Evolutionary conservation across 2,329 filamentous ascomycete genomes (phyloP), one percentile per base, ranked within the genome.

Genomic region (Fusarium penzigii): DNA sequence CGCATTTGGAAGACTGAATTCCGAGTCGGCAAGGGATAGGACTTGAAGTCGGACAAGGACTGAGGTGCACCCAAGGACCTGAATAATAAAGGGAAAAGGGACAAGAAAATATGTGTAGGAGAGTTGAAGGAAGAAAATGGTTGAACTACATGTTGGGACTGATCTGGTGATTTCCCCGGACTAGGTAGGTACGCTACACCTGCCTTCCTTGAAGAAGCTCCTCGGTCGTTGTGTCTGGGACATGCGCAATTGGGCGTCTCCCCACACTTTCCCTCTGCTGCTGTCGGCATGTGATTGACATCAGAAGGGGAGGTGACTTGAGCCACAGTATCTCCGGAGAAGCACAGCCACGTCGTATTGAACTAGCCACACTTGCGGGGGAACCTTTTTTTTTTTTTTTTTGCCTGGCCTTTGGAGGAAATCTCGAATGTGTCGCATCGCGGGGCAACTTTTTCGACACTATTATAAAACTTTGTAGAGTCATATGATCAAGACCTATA

Each of bases 251-350:
- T 42, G 57, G 42, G 49, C 48, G 52, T 53, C 53, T 63, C 63
- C 56, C 63, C 63, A 63, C 58, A 63, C 48, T 63, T 45, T 46
- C 45, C 44, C 44, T 12, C 32, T 44, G 20, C 20, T 41, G 46
- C 43, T 54, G 53, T 62, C 59, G 58, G 61, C 63, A 65, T 65
- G 63, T 65, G 63, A 65, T 65, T 62, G 43, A 58, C 57, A 62
- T 47, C 53, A 48, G 40, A 11, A 39, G 39, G 46, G 20, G 38
- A 17, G 39, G 29, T 32, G 25, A 39, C 52, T 49, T 6, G 17
- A 55, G 56, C 59, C 61, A 58, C 49, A 41, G 39, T 42, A 25
- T 32, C 13, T 29, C n/a, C n/a, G 20, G n/a, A 43, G 16, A 40
- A 20, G 46, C 16, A 16, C 51, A 54, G 46, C 17, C 51, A 55